Base-by-base conservation (phyloP, 257 asterid genomes). In the Nicotiana paniculata region DNA sequence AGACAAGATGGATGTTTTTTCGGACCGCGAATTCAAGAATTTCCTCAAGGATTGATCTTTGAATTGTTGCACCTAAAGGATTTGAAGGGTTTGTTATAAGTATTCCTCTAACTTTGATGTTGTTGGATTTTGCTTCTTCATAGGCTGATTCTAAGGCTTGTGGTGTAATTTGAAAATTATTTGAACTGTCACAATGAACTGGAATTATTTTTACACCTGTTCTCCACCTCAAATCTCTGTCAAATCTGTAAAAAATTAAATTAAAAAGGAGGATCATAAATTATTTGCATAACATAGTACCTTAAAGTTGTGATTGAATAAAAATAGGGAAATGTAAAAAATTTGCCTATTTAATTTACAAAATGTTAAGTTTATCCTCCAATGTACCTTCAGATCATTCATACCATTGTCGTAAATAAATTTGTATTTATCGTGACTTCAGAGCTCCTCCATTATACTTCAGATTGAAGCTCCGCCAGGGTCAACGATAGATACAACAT, bases 221-320 rank as follows among this genome's bases (percentile, higher is more conserved):
- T 85, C 92, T 88, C 92, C 92, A 89, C 54, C 90, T 88, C 80
- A 89, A 83, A n/a, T 89, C 92, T 77, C 92, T 79, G 5, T 89
- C 92, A 70, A 89, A 89, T 75, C 92, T 89, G 90, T 48, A 69
- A 61, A 79, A 79, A 37, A 15, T 1, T 0, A 10, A n/a, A 21
- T 21, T 5, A 21, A 43, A 1, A 43, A 72, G 8, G 0, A 72
- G 7, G 33, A 72, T 24, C 4, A 26, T 48, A 26, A 74, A 24
- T 46, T 72, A 46, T 11, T 39, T 8, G 11, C 7, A 11, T n/a
- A 17, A 70, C 35, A 70, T 43, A 43, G 1, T 43, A 18, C 21
- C 2, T 18, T 21, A 21, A 8, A 9, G 9, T 9, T 70, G 9
- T 70, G n/a, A 39, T 35, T 70, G n/a, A 70, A 43, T 43, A 2